These are phyloP conservation scores for Arthrobotrys sinensis DNA, from an alignment of 2,329 filamentous ascomycete species.

Conservation along the genomic window DNA sequence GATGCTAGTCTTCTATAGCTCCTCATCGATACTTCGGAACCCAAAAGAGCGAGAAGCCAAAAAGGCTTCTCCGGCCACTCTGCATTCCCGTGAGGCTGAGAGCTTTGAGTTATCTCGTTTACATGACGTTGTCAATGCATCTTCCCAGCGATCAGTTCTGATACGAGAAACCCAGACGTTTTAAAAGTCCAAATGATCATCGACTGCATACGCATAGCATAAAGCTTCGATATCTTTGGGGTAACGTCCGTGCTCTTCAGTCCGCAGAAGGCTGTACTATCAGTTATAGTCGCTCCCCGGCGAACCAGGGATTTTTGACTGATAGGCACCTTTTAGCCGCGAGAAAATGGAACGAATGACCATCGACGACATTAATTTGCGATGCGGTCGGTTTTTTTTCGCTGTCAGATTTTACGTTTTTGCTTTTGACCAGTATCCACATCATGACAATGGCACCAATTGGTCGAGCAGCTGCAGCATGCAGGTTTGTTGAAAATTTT, in stretches of 20 bases:
- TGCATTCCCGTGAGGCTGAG: conserved; percentile 31
- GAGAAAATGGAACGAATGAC: conserved; percentile 56
- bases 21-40: conserved; percentile 55
- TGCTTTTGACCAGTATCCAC: conserved; percentile 32
- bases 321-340: conserved; percentile 54
- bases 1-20: conserved; percentile 21
- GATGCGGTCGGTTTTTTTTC: conserved; percentile 28
- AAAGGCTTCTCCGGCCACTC: conserved; percentile 28
- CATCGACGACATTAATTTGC: conserved; percentile 40
- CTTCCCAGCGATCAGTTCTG: conserved; percentile 36
- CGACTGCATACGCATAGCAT: conserved; percentile 15
- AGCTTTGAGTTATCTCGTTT: conserved; percentile 35
- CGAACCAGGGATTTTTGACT: conserved; percentile 23
- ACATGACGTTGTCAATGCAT: conserved; percentile 48
- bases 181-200: conserved; percentile 17
- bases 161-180: conserved; percentile 37
- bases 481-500: conserved; percentile 44
- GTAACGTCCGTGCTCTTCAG: conserved; percentile 11
- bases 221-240: conserved; percentile 21
- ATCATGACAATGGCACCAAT: conserved; percentile 23
- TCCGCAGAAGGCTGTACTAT: conserved; percentile 14
- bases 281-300: conserved; percentile 27
- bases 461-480: conserved; percentile 39
- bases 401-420: conserved; percentile 29
- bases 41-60: conserved; percentile 27